Evolutionary conservation across 345 rosid species (phyloP).

Genomic region (Erodium maritimum): DNA sequence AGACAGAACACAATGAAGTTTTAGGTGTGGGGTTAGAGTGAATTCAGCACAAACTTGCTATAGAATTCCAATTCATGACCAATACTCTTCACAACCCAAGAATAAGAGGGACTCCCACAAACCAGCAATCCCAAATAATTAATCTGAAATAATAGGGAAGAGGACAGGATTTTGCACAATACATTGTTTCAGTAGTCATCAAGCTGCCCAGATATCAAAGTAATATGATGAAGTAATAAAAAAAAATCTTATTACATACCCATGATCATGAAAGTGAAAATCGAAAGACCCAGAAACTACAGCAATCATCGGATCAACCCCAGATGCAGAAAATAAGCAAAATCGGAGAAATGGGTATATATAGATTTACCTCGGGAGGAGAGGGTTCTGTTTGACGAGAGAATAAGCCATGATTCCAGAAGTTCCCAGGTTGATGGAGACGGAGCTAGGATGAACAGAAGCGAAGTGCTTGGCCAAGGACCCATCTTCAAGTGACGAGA

Average conservation of each 20-base stretch:
- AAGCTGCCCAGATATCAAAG: not conserved
- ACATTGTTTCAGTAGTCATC: not conserved
- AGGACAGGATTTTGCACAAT: not conserved
- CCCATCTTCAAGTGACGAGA: slow-evolving; percentile 53
- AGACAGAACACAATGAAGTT: not conserved
- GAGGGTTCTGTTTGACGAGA: slow-evolving; percentile 60
- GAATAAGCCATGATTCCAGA: slow-evolving; percentile 74
- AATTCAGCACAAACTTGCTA: not conserved
- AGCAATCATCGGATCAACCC: not conserved
- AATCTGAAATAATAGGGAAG: not conserved
- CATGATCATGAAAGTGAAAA: not conserved
- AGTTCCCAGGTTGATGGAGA: slow-evolving; percentile 64
- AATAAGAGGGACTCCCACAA: no score
- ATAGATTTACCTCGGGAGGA: slow-evolving; percentile 61
- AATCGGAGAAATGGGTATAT: not conserved
- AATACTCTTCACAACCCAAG: no score
- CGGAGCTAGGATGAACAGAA: slow-evolving; percentile 37
- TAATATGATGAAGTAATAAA: no score
- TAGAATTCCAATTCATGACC: no score
- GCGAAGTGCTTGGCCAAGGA: slow-evolving; percentile 50
- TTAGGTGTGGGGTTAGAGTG: not conserved
- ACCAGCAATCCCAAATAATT: no score
- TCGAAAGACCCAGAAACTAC: not conserved
- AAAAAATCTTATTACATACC: not conserved
- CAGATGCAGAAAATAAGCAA: not conserved